Evolutionary conservation across 805 yeast genomes (phyloP).

Genomic region (Ogataea pilisensis): DNA sequence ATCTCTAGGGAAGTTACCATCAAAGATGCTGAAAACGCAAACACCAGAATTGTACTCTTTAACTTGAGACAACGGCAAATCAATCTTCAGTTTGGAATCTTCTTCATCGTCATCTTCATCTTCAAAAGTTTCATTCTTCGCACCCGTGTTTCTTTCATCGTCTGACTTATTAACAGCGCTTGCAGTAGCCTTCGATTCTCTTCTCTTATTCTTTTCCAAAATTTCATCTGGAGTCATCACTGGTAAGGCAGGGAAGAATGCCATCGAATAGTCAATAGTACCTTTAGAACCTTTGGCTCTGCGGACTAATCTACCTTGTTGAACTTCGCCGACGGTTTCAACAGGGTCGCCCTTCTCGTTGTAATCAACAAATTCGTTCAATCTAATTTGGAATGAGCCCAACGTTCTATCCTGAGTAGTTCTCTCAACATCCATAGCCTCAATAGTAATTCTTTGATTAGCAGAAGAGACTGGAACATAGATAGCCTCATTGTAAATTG

Average conservation of each 20-base stretch:
- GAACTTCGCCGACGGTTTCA: slow-evolving; percentile 53
- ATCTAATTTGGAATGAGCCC: slow-evolving; percentile 73
- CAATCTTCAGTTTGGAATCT: slow-evolving; percentile 39
- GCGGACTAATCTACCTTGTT: slow-evolving; percentile 56
- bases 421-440: slow-evolving; percentile 88
- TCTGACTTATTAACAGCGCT: slow-evolving; percentile 5
- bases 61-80: slow-evolving; percentile 56
- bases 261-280: slow-evolving; percentile 60
- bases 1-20: slow-evolving; percentile 53
- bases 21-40: slow-evolving; percentile 60
- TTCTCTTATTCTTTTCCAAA: slow-evolving; percentile 40
- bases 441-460: slow-evolving; percentile 76
- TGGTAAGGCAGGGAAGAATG: slow-evolving; percentile 82
- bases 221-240: slow-evolving; percentile 75
- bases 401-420: slow-evolving; percentile 78
- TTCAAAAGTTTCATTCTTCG: no score
- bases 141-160: no score
- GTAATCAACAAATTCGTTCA: slow-evolving; percentile 63
- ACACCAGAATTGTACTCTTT: slow-evolving; percentile 68
- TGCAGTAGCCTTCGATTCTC: slow-evolving; percentile 7
- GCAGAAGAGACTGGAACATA: slow-evolving; percentile 81
- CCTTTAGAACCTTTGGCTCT: slow-evolving; percentile 85
- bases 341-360: slow-evolving; percentile 60
- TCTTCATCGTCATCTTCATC: slow-evolving; percentile 32
- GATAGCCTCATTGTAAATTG: slow-evolving; percentile 79